These are phyloP conservation scores for Oryza meridionalis DNA, from an alignment of 176 grass and related monocot genomes.

Conservation along the genomic window DNA sequence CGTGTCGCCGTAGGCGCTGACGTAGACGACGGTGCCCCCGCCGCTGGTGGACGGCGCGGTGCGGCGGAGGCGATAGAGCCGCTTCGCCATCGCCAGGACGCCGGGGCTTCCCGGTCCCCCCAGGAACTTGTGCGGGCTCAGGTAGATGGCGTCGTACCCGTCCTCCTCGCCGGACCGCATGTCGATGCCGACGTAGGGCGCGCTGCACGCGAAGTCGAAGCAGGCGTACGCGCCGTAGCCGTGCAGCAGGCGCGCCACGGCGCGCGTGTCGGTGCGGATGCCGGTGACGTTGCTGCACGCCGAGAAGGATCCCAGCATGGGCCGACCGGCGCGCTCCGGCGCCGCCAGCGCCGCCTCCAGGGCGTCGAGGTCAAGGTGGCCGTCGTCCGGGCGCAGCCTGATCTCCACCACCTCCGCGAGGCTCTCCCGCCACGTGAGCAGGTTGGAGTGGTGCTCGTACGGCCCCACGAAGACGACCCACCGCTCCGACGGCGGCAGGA, in stretches of 20 bases:
- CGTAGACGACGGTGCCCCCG: constrained; percentile 76
- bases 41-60: constrained; percentile 70
- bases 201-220: constrained; percentile 87
- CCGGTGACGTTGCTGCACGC: constrained; percentile 84
- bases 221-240: constrained; percentile 67
- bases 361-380: constrained; percentile 49
- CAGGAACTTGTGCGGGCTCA: constrained; percentile 84
- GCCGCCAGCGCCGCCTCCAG: constrained; percentile 43
- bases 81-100: constrained; percentile 68
- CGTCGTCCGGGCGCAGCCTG: constrained; percentile 30
- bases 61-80: constrained; percentile 58
- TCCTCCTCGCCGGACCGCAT: constrained; percentile 61
- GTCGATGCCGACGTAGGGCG: constrained; percentile 66
- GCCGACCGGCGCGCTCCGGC: constrained; percentile 34
- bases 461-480: constrained; percentile 78
- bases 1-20: constrained; percentile 69
- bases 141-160: constrained; percentile 79
- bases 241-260: constrained; percentile 58
- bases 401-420: constrained; percentile 68
- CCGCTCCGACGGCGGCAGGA: constrained; percentile 47
- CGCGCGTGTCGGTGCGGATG: constrained; percentile 55
- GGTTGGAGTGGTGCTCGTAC: constrained; percentile 88
- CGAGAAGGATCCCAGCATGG: constrained; percentile 75
- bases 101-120: constrained; percentile 70
- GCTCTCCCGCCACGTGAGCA: constrained; percentile 79